Evolutionary conservation across 331 rosid species (phyloP), one percentile per base, ranked within the genome.

Genomic region (Pyrus hybrid): DNA sequence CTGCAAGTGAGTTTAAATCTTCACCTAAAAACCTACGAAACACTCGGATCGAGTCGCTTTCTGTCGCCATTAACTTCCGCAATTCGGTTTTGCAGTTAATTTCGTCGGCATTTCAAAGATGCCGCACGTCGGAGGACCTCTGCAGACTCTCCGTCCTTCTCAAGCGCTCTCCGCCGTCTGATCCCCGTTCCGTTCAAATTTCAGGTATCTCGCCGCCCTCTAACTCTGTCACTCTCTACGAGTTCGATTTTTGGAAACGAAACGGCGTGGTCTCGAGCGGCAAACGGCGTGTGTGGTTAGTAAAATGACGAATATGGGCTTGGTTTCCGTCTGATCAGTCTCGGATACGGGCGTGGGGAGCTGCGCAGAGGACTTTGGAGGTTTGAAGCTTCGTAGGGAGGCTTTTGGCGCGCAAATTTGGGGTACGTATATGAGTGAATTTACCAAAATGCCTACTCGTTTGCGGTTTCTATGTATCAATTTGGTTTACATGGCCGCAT

Each of bases 301-400:
- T 47, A 18, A 9, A 47, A 22, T 67, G 20, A 58, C 37, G 16
- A n/a, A 53, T 9, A 3, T 22, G 7, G 5, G 18, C 21, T 30
- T 71, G 47, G 30, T 21, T 83, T 83, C 14, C 54, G 54, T 23
- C 22, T 23, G 71, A 67, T 62, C 80, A 95, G 99, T 95, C 72
- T 89, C 97, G 61, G 99, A 92, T 83, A 90, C 99, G 7, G 99
- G 99, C 2, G 64, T 85, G 41, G 93, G 97, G 72, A 89, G 92
- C 88, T 72, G 88, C 85, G 61, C 83, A 78, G 90, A 81, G 75
- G 96, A 95, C 74, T 92, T 85, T 84, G 88, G 72, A 37, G 75
- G 58, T 60, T 47, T 92, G 81, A 86, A 83, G 80, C 77, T 84
- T 81, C 74, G 85, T 4, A 70, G 71, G 73, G 86, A 70, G 16